A percentile compares a stretch with the other conserved stretches of the same genome.
Conservation (phyloP, 2,329 filamentous ascomycete genomes). For the Periglandula ipomoeae region DNA sequence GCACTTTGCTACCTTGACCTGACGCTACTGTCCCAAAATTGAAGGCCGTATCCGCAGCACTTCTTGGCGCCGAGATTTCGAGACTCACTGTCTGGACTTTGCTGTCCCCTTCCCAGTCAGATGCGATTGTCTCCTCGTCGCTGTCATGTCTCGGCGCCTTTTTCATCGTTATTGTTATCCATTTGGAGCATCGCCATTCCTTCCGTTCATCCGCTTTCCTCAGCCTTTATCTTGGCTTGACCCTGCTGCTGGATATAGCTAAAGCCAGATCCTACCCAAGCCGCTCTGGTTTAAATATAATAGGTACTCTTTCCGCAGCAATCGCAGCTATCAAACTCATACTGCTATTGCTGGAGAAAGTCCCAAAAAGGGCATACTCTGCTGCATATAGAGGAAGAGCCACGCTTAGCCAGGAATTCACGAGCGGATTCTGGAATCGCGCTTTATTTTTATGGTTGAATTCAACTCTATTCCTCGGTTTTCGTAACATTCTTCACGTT, state of each 20-base stretch:
- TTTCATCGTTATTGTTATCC: conserved; percentile 18
- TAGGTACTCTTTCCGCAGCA: conserved; percentile 25
- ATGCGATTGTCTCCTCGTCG: no score
- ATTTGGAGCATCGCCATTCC: conserved; percentile 23
- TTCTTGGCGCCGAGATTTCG: conserved; percentile 19
- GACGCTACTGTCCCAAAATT: not conserved
- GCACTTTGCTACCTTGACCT: no score
- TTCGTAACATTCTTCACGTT: conserved; percentile 19
- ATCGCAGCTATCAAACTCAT: conserved; percentile 21
- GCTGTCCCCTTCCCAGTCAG: conserved; percentile 12
- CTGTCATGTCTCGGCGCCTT: conserved; percentile 20
- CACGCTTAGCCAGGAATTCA: conserved; percentile 9
- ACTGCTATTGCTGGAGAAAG: conserved; percentile 28
- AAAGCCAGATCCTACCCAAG: conserved; percentile 22
- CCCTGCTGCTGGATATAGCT: conserved; percentile 29
- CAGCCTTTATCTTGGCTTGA: conserved; percentile 27
- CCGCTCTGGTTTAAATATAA: no score
- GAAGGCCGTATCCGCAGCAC: conserved; percentile 14
- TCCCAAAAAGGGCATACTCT: conserved; percentile 5
- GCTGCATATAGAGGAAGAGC: not conserved
- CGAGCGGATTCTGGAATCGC: conserved; percentile 15
- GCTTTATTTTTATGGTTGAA: conserved; percentile 20
- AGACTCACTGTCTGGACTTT: conserved; percentile 15
- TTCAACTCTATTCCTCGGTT: conserved; percentile 20
- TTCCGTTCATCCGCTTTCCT: conserved; percentile 31